Base-by-base conservation (phyloP, 768 basidiomycete genomes). In the Tricholoma matsutake region DNA sequence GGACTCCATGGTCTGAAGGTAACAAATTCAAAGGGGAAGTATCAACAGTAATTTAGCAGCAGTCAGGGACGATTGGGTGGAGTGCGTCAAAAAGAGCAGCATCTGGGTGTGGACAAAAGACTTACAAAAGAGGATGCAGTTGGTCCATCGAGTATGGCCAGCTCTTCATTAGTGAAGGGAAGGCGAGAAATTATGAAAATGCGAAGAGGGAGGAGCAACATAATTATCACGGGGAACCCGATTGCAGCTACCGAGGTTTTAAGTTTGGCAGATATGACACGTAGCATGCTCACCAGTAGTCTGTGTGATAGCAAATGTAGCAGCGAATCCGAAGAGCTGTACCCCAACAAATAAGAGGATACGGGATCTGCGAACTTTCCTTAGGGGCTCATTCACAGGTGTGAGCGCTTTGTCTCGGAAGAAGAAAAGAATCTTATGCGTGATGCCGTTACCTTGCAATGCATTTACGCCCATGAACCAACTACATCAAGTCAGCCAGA, bases 391-490 rank as follows among this genome's bases (percentile, higher is more conserved):
- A 59, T 80, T 66, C 1, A 72, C 67, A 2, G 86, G 78, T 0
- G 86, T 91, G 58, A 92, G 75, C 1, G 77, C 72, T 34, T 76
- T 83, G 71, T 97, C 95, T 59, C 84, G 82, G 32, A 96, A 73
- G 60, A 96, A 85, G 72, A 86, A 96, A 14, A 92, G 78, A 4
- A 96, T 76, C 69, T 91, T 93, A 62, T 79, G 78, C 0, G 92
- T 92, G 59, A 98, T 92, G 2, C 92, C 92, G 60, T 93, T 96
- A 8, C 82, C 84, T 14, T 81, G 81, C 13, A 98, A 81, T 0
- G 92, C 91, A 59, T 91, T 90, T 34, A 83, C 83, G 13, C 95
- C 95, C 92, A 98, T 96, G 71, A 87, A 95, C 93, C 93, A 95
- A 72, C 89, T 90, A 58, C 6, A 52, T 31, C n/a, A 32, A 10